A percentile compares a stretch with the other conserved stretches of the same genome.
Conservation (phyloP, 306 rosid genomes). For the Ziziphus jujuba region DNA sequence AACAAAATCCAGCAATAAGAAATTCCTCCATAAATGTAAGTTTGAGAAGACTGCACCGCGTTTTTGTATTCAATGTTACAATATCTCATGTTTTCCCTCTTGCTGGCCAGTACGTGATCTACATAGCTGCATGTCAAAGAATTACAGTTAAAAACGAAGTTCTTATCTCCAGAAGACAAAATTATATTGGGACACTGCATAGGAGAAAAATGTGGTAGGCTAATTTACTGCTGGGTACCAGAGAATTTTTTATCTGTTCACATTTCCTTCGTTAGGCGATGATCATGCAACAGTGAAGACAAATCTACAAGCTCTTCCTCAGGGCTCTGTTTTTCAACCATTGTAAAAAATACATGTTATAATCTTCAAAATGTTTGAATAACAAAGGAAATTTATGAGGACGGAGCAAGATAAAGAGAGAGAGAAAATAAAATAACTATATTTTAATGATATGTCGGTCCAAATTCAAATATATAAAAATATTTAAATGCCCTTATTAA, state of each 20-base stretch:
- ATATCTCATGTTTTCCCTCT: constrained; percentile 84
- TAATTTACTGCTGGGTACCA: constrained; percentile 90
- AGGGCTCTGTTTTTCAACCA: constrained; percentile 54
- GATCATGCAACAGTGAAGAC: constrained; percentile 85
- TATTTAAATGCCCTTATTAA: no score
- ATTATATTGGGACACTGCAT: no score
- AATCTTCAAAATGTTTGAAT: constrained; percentile 4
- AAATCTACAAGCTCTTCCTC: constrained; percentile 90
- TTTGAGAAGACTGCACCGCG: constrained; percentile 76
- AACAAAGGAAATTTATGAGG: constrained; percentile 12
- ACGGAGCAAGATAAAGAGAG: no score
- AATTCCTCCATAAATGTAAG: constrained; percentile 85
- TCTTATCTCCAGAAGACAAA: no score
- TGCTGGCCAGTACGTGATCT: constrained; percentile 63
- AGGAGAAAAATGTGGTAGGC: no score
- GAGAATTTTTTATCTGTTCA: constrained; percentile 84
- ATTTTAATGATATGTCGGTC: no score
- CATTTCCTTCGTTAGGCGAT: constrained; percentile 73
- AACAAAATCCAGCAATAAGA: constrained; percentile 79
- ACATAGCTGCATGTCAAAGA: constrained; percentile 63
- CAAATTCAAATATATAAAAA: no score
- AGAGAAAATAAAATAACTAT: no score
- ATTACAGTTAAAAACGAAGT: background rate
- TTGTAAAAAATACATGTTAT: constrained; percentile 12
- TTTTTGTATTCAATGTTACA: constrained; percentile 82